phyloP scores from a whole-genome alignment of 331 rosid species.

The Spiraea crenata region DNA sequence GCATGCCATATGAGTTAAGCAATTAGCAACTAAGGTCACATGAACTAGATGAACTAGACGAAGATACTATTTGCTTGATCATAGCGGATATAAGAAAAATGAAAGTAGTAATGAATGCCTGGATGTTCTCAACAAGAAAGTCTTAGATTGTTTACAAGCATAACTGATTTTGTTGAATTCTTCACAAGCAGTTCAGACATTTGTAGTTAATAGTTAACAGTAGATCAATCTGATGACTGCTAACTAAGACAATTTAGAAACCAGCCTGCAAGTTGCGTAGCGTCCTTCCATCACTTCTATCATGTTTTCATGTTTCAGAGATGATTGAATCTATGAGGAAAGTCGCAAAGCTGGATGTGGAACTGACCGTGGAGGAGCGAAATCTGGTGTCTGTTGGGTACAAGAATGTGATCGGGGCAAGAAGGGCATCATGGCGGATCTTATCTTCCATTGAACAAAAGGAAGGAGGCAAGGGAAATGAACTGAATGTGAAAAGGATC shows the following conservation, averaged over 20 bases:
- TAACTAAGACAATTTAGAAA: not conserved
- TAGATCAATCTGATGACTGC: not conserved
- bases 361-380: constrained; percentile 43
- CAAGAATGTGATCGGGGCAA: constrained; percentile 45
- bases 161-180: not conserved
- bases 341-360: constrained; percentile 43
- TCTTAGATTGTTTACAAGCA: not conserved
- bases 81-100: too few species aligned
- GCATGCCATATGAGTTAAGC: too few species aligned
- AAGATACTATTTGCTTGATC: too few species aligned
- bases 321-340: constrained; percentile 48
- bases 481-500: constrained; percentile 34
- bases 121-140: not conserved
- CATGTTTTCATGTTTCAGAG: constrained; percentile 23
- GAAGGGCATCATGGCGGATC: constrained; percentile 50
- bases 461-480: constrained; percentile 42
- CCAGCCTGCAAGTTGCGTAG: too few species aligned
- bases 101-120: too few species aligned
- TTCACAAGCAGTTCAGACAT: too few species aligned
- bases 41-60: too few species aligned
- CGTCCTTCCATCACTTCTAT: not conserved
- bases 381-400: constrained; percentile 47
- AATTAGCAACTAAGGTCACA: too few species aligned
- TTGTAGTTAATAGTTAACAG: too few species aligned
- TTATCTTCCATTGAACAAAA: constrained; percentile 46